These are phyloP conservation scores for Penicillium lagena DNA, from an alignment of 495 filamentous ascomycete species.

Conservation along the genomic window DNA sequence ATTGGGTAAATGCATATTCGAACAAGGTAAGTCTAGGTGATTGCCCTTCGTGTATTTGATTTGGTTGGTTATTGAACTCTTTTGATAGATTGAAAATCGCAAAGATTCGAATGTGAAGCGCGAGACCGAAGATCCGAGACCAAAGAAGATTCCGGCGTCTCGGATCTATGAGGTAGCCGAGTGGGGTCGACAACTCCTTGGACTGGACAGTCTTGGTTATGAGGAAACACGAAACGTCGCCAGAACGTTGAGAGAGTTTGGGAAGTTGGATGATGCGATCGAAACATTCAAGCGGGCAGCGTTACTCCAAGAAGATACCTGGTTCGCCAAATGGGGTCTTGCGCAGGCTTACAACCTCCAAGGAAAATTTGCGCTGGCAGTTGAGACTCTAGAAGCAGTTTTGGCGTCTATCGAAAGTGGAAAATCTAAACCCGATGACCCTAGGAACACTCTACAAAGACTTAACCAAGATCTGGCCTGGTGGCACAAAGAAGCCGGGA, in stretches of 20 bases:
- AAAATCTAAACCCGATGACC: not conserved
- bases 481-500: constrained; percentile 1
- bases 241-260: constrained; percentile 3
- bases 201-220: constrained; percentile 4
- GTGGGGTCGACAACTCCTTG: constrained; percentile 6
- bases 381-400: constrained; percentile 3
- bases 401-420: not conserved
- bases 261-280: constrained; percentile 4
- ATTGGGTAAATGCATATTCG: constrained; percentile 5
- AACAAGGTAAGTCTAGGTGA: constrained; percentile 7
- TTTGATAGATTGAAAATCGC: constrained; percentile 4
- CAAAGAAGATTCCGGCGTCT: not conserved
- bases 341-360: constrained; percentile 2
- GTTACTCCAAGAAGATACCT: constrained; percentile 6
- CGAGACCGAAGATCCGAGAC: not conserved
- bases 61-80: not conserved
- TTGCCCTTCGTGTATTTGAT: not conserved
- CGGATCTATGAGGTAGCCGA: constrained; percentile 1
- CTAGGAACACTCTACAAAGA: not conserved
- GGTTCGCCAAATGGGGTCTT: constrained; percentile 8
- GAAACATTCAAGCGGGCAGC: constrained; percentile 10
- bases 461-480: constrained; percentile 4
- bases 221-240: constrained; percentile 9
- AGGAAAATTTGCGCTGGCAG: constrained; percentile 1
- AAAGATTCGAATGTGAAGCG: constrained; percentile 1